Evolutionary conservation across 2,329 filamentous ascomycete genomes (phyloP), one percentile per base, ranked within the genome.

Genomic region (Salinomyces thailandicus): DNA sequence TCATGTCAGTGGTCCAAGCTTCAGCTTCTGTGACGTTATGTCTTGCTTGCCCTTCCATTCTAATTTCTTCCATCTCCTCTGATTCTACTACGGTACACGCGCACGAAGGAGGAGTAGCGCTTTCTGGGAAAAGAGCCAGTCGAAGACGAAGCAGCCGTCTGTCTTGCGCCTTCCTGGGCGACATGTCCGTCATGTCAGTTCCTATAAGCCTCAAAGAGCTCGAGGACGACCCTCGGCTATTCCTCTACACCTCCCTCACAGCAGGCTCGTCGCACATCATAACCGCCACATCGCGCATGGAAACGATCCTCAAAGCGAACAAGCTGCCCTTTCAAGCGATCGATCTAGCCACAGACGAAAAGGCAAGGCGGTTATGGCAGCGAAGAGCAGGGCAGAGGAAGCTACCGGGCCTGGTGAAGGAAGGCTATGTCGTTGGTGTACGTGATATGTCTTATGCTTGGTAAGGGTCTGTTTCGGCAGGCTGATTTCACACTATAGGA

Each of bases 251-350:
- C 42, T 96, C 89, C 36, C 73, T 98, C 38, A 96, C 91, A 14
- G 85, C 91, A 41, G 91, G 91, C 46, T 94, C 86, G 27, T 93
- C 86, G 16, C 86, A 95, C 61, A 94, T 96, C 59, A 79, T 96
- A 55, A 96, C 91, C 27, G 91, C 87, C 17, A 96, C 91, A 1
- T 93, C 87, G 37, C 83, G 91, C 32, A 77, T 98, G 49, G 89
- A 98, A 64, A 95, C 87, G 9, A 96, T 98, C 55, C 73, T 98
- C 42, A 89, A 85, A 57, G 87, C 86, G 45, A 95, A 96, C 69
- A 82, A 82, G 50, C 81, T 98, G 40, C 85, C 86, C 8, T 98
- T 96, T 68, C 85, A 85, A 59, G 86, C 85, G 46, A 71, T 95
- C 55, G 91, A 98, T 62, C 76, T 91, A 29, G 85, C 89, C 27